These are phyloP conservation scores for Tieghemostelium lacteum DNA, from an alignment of 78 protist genomes.

Conservation along the genomic window DNA sequence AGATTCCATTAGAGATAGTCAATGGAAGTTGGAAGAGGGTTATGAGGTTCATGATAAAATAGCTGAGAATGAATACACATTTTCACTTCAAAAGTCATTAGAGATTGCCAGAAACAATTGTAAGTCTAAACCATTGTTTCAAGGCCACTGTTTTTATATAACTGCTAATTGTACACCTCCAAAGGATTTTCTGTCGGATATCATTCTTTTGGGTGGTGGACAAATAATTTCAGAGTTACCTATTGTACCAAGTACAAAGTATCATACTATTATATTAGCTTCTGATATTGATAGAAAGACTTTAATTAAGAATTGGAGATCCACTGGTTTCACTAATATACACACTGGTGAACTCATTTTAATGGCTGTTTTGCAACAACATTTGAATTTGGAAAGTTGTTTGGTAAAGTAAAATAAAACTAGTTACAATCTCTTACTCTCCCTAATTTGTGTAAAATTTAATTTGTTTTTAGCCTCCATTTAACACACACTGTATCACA, in stretches of 20 bases:
- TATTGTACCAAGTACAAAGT: not conserved
- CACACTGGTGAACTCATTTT: slow-evolving; percentile 41
- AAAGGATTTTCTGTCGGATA: not conserved
- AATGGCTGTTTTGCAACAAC: slow-evolving; percentile 20
- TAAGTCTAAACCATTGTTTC: not conserved
- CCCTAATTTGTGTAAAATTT: too few species aligned
- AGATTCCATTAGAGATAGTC: slow-evolving; percentile 2
- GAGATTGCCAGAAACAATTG: not conserved
- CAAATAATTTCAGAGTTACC: not conserved
- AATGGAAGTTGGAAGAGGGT: not conserved
- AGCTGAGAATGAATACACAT: slow-evolving; percentile 49
- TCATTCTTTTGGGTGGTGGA: slow-evolving; percentile 7
- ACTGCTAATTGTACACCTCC: slow-evolving; percentile 29
- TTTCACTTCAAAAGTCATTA: slow-evolving; percentile 11
- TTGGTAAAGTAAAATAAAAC: too few species aligned
- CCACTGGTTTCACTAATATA: not conserved
- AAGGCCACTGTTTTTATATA: not conserved
- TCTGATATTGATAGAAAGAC: not conserved
- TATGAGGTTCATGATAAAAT: slow-evolving; percentile 6
- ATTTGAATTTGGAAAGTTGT: not conserved
- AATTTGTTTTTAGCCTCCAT: too few species aligned
- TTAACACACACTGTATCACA: too few species aligned
- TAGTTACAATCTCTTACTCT: too few species aligned
- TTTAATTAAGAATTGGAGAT: not conserved
- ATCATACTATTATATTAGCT: not conserved